Evolutionary conservation across 2,329 filamentous ascomycete genomes (phyloP).

Genomic region (Botrytis aclada): DNA sequence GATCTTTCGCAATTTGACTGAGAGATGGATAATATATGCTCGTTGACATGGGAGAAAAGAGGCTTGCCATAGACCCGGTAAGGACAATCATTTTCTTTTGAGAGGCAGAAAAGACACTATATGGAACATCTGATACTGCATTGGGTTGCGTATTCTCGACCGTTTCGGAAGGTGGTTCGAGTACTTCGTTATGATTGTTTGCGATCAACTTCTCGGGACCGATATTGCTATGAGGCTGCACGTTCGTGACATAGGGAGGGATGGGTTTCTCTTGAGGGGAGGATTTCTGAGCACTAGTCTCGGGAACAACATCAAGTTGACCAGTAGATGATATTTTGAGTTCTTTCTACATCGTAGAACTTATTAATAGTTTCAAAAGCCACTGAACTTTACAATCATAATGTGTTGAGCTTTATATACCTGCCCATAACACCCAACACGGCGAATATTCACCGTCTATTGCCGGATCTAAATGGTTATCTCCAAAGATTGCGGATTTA

Average conservation of each 20-base stretch:
- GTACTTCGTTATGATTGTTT: neutral
- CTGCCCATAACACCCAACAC: neutral
- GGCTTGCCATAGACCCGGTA: neutral
- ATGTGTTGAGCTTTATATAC: neutral
- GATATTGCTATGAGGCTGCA: neutral
- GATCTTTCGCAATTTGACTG: neutral
- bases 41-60: neutral
- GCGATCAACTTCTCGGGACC: neutral
- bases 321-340: neutral
- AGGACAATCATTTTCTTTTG: neutral
- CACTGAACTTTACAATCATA: neutral
- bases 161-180: neutral
- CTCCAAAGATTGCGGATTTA: slow-evolving; percentile 8
- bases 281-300: neutral
- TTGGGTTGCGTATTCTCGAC: neutral
- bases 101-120: neutral
- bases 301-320: neutral
- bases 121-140: neutral
- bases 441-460: neutral
- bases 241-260: neutral
- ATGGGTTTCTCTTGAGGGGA: neutral
- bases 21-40: neutral
- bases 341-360: neutral
- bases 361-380: neutral
- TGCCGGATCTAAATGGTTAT: slow-evolving; percentile 5